Evolutionary conservation across 2,329 filamentous ascomycete genomes (phyloP).

Genomic region (Berkeleyomyces rouxiae): DNA sequence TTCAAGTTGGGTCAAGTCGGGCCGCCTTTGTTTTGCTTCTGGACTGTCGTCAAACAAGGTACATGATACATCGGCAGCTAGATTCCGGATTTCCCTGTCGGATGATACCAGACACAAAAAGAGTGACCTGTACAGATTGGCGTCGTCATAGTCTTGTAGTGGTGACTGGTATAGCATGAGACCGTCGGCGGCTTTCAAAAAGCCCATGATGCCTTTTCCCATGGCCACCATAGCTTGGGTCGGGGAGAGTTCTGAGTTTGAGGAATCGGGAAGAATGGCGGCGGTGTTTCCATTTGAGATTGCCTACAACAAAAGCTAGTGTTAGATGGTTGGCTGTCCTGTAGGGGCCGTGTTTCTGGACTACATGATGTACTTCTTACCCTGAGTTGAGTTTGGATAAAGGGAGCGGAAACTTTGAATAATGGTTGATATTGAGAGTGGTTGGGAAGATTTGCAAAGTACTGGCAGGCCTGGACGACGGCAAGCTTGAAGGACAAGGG

Average conservation of each 20-base stretch:
- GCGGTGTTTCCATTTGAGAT: slow-evolving; percentile 9
- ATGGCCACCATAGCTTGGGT: slow-evolving; percentile 25
- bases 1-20: slow-evolving; percentile 22
- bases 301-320: slow-evolving; percentile 11
- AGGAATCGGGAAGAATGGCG: slow-evolving; percentile 4
- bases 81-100: slow-evolving; percentile 31
- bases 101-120: slow-evolving; percentile 37
- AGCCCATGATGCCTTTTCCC: slow-evolving; percentile 37
- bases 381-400: slow-evolving; percentile 40
- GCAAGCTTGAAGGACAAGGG: slow-evolving; percentile 46
- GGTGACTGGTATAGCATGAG: slow-evolving; percentile 17
- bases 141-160: slow-evolving; percentile 4
- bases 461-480: slow-evolving; percentile 43
- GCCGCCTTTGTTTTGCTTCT: slow-evolving; percentile 22
- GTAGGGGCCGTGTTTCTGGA: background rate
- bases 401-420: slow-evolving; percentile 37
- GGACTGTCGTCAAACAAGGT: slow-evolving; percentile 28
- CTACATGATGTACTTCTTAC: slow-evolving; percentile 22
- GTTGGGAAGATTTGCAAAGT: slow-evolving; percentile 39
- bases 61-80: slow-evolving; percentile 31
- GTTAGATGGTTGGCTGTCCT: slow-evolving; percentile 2
- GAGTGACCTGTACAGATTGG: slow-evolving; percentile 23
- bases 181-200: slow-evolving; percentile 33
- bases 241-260: slow-evolving; percentile 2
- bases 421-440: slow-evolving; percentile 35